Percentiles rank a stretch among this genome's conserved stretches.
Conservation (phyloP, 2,329 filamentous ascomycete species). For the Sordariomycetes sp. region DNA sequence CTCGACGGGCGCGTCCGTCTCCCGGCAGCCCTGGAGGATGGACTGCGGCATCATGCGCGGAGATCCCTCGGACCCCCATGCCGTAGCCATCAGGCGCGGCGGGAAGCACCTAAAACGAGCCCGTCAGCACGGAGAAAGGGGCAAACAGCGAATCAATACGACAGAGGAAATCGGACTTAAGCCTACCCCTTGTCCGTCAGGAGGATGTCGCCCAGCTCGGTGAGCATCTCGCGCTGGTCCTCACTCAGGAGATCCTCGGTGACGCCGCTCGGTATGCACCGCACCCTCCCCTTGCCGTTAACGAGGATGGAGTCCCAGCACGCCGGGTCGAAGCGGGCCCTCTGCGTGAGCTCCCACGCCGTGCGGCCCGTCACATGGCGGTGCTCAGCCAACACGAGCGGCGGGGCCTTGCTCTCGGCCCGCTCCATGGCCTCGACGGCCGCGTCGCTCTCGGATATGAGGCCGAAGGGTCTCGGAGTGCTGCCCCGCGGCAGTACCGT, state of each 20-base stretch:
- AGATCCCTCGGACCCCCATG: slow-evolving; percentile 2
- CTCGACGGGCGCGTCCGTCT: slow-evolving; percentile 30
- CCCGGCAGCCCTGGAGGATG: slow-evolving; percentile 33
- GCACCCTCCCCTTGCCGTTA: slow-evolving; percentile 48
- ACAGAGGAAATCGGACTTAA: background rate
- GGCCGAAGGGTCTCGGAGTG: slow-evolving; percentile 6
- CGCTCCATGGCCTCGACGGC: slow-evolving; percentile 29
- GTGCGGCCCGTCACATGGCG: slow-evolving; percentile 40
- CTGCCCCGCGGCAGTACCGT: slow-evolving; percentile 26
- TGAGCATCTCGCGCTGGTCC: slow-evolving; percentile 15
- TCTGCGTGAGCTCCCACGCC: slow-evolving; percentile 29
- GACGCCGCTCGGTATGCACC: too few species aligned
- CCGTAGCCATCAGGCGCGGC: background rate
- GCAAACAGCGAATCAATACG: too few species aligned
- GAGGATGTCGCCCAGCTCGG: slow-evolving; percentile 17
- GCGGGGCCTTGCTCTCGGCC: slow-evolving; percentile 34
- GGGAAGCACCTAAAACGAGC: background rate
- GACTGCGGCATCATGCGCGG: slow-evolving; percentile 3
- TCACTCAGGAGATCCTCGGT: slow-evolving; percentile 21
- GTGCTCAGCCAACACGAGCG: slow-evolving; percentile 46
- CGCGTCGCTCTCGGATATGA: slow-evolving; percentile 18
- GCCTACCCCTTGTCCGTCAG: slow-evolving; percentile 31
- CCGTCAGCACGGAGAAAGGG: background rate
- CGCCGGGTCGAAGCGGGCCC: slow-evolving; percentile 33
- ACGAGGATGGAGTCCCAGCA: slow-evolving; percentile 53